phyloP scores from a whole-genome alignment of 2,329 filamentous ascomycete genomes.

The Scedosporium dehoogii region DNA sequence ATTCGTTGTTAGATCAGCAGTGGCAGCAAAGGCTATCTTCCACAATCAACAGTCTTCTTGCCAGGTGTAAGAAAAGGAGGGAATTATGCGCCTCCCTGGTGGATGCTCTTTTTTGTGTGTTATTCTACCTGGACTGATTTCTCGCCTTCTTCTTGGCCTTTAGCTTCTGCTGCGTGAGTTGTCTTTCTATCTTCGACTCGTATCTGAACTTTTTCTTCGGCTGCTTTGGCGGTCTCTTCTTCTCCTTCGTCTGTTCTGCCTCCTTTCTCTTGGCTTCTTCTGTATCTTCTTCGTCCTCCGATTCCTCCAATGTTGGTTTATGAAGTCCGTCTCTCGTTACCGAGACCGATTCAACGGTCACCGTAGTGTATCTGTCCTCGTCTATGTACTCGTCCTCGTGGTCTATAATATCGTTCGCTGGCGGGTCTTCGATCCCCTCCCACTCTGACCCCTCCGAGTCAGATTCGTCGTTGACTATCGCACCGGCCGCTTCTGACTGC shows the following conservation, averaged over 20 bases:
- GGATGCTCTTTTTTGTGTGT: conserved; percentile 5
- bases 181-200: conserved; percentile 77
- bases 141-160: conserved; percentile 50
- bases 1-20: neutral
- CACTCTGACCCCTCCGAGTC: conserved; percentile 43
- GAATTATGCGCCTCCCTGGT: neutral
- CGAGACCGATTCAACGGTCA: conserved; percentile 83
- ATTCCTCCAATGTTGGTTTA: conserved; percentile 32
- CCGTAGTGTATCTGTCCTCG: conserved; percentile 90
- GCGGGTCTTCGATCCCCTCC: conserved; percentile 52
- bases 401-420: conserved; percentile 47
- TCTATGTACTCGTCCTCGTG: conserved; percentile 92
- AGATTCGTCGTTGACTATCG: conserved; percentile 25
- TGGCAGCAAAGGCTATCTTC: neutral
- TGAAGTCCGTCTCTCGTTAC: conserved; percentile 65
- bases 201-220: conserved; percentile 88
- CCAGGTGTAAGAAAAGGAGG: neutral
- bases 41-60: neutral
- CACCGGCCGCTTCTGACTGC: conserved; percentile 44
- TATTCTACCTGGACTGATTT: conserved; percentile 4
- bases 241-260: conserved; percentile 19
- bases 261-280: conserved; percentile 15
- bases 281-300: conserved; percentile 26
- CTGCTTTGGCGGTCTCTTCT: conserved; percentile 23
- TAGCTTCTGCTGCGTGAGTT: conserved; percentile 60